Evolutionary conservation across 139 green algal species (phyloP), one percentile per base, ranked within the genome.

Genomic region (Volvox reticuliferus): DNA sequence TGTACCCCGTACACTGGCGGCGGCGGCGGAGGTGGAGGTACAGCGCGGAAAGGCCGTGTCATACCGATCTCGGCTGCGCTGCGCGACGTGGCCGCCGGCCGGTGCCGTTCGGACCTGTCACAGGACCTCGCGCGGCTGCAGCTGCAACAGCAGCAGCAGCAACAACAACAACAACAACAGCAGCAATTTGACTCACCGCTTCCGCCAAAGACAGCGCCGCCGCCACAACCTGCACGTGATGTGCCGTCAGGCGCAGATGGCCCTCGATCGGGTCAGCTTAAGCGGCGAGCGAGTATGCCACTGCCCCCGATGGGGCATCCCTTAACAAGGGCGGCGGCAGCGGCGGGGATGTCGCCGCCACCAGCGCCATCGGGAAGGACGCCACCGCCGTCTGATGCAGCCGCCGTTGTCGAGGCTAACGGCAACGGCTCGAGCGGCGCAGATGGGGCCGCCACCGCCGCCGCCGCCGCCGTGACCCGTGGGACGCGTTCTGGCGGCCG

Each of bases 261-360:
- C 30, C 0, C 14, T 22, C 28, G 16, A 22, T 67, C 65, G 24
- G 82, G 65, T 0, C 22, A 79, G 26, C 37, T 89, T 12, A 89
- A 89, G 83, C 83, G 83, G 9, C 35, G 83, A 20, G 83, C 83
- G 14, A 89, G 83, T 35, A 75, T 62, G 68, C 83, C 83, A 35
- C 36, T 89, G 83, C 83, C 83, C 67, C 83, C 83, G 22, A 1
- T 30, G 26, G 12, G 33, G 0, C 83, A 89, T 37, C 83, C 83
- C 12, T 28, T 35, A 9, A 89, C 83, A 0, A 21, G 83, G 19
- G 22, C 82, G 19, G 20, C 63, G 82, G 62, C 33, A 32, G 82
- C 65, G n/a, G 82, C 65, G 14, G 65, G 65, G 21, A 9, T 77
- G 33, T 37, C 21, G 24, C 55, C 82, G 1, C 24, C 81, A 16